Evolutionary conservation across 1,139 yeast genomes (phyloP), one percentile per base, ranked within the genome.

Genomic region (Arxiozyma bovina): DNA sequence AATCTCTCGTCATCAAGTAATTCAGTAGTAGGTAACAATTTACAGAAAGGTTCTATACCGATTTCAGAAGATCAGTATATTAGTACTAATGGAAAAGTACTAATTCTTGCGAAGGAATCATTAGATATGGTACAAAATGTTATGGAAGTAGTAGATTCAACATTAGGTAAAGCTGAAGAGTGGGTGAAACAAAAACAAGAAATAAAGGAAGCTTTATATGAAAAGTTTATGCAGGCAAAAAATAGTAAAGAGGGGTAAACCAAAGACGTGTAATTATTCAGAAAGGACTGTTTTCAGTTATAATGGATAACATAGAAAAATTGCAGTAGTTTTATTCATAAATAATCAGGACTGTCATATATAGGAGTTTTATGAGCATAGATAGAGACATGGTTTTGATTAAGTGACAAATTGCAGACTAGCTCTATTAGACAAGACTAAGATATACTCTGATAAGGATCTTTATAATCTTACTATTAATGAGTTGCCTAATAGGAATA

Each of bases 81-180:
- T 67, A 68, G 80, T 57, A 73, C 81, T 30, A 83, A 82, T 63
- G 89, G 87, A 48, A 80, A 83, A 61, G 87, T 89, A 1, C 73
- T 93, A 48, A 78, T 87, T 11, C 76, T 93, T 58, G 97, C 98
- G 0, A 86, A 86, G 60, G 99, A 93, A 70, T 84, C 96, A 0
- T 74, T 93, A 54, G 95, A 87, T 49, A 89, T 91, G 91, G 85
- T 93, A 49, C 78, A 85, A 48, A 86, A 86, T 58, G 83, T 93
- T 41, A 89, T 90, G 58, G 78, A 78, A 51, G 91, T 90, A 11
- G 90, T 94, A 59, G 91, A 86, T 66, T 91, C 86, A 45, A 90
- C 91, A 54, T 74, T 93, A 56, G 85, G 81, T 51, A 82, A 83
- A 60, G 96, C 96, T 0, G 97, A 91, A 67, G 73, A 76, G 41